Conservation (phyloP, 2,329 filamentous ascomycete genomes). For the Colletotrichum chlorophyti region DNA sequence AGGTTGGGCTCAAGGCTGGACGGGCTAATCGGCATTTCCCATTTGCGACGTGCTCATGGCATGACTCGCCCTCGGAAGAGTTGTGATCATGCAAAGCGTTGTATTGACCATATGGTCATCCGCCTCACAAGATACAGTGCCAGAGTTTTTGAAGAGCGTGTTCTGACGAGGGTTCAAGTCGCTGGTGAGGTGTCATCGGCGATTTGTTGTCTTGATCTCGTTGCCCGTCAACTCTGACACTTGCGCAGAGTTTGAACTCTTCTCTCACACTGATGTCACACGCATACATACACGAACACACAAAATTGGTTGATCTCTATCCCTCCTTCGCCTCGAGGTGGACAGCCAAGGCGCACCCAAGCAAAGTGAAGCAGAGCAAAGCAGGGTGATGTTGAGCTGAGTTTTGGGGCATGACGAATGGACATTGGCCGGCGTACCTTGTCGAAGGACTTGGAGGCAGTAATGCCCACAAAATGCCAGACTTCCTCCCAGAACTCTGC, state of each 20-base stretch:
- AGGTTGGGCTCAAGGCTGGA: background rate
- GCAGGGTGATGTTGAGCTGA: slow-evolving; percentile 5
- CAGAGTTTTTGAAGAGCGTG: slow-evolving; percentile 11
- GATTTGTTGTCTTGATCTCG: slow-evolving; percentile 3
- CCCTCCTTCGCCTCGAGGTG: background rate
- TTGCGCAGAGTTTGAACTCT: slow-evolving; percentile 16
- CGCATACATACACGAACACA: no score
- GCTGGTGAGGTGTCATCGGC: slow-evolving; percentile 20
- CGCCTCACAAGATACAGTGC: background rate
- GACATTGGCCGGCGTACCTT: slow-evolving; percentile 50
- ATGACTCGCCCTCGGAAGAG: slow-evolving; percentile 16
- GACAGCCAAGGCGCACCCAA: slow-evolving; percentile 19
- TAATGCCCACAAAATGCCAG: slow-evolving; percentile 83
- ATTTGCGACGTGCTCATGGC: background rate
- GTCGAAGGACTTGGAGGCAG: slow-evolving; percentile 67
- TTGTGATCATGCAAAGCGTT: slow-evolving; percentile 9
- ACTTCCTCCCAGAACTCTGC: slow-evolving; percentile 83
- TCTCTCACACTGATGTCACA: slow-evolving; percentile 17
- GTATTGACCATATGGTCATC: slow-evolving; percentile 1
- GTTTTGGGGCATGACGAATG: slow-evolving; percentile 10
- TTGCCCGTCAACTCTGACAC: background rate
- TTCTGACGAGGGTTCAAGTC: slow-evolving; percentile 26
- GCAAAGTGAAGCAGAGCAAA: slow-evolving; percentile 4
- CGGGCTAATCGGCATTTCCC: slow-evolving; percentile 1
- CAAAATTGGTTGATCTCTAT: no score